A percentile compares a stretch with the other conserved stretches of the same genome.
Conservation (phyloP, 2,329 filamentous ascomycete species). For the Arachnomyces sp. region DNA sequence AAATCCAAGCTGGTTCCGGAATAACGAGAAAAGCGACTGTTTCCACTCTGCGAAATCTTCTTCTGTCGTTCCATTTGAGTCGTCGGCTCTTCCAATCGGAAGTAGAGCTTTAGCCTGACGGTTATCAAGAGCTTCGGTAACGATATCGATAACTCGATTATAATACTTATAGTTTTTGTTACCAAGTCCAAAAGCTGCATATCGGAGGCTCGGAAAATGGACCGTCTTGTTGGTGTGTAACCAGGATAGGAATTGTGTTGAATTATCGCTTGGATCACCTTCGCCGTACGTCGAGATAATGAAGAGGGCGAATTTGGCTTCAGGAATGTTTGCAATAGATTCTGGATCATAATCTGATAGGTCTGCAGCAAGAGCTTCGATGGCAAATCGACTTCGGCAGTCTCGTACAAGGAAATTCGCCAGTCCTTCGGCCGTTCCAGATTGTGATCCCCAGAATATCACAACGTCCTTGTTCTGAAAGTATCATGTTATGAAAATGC, state of each 20-base stretch:
- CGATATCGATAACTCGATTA: conserved; percentile 86
- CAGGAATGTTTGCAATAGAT: conserved; percentile 71
- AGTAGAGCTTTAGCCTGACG: too few species aligned
- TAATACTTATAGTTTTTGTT: conserved; percentile 98
- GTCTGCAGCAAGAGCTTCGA: conserved; percentile 89
- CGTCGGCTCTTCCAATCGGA: too few species aligned
- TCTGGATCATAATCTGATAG: conserved; percentile 90
- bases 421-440: conserved; percentile 89
- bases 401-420: conserved; percentile 85
- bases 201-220: conserved; percentile 62
- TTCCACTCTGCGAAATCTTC: too few species aligned
- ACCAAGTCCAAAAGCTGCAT: conserved; percentile 82
- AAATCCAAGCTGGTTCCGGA: too few species aligned
- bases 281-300: conserved; percentile 91
- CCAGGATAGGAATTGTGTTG: conserved; percentile 81
- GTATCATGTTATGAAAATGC: too few species aligned
- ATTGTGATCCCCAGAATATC: conserved; percentile 92
- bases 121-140: too few species aligned
- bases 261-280: conserved; percentile 92
- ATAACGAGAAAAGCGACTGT: too few species aligned
- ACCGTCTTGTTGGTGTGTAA: conserved; percentile 69
- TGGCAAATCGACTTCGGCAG: conserved; percentile 80
- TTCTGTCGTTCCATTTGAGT: too few species aligned
- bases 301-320: conserved; percentile 79
- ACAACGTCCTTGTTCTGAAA: conserved; percentile 84